These are phyloP conservation scores for Sporothrix brasiliensis DNA, from an alignment of 2,329 filamentous ascomycete genomes.

Conservation along the genomic window DNA sequence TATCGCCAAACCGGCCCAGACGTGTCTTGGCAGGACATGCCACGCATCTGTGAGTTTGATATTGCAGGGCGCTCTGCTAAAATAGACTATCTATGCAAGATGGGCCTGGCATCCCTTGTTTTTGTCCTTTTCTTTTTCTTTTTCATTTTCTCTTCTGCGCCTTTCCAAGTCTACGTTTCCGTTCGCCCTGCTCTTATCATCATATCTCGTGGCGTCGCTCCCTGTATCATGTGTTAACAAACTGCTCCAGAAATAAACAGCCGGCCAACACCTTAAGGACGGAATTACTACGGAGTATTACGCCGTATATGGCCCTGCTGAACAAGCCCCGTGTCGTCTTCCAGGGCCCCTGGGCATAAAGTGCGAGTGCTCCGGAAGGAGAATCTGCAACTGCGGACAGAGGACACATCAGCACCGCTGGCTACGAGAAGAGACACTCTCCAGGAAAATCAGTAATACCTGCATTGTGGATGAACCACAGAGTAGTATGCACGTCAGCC, in stretches of 20 bases:
- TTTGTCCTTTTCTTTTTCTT: neutral
- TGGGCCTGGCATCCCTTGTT: neutral
- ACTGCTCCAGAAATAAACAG: neutral
- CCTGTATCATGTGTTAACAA: neutral
- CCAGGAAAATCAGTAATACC: neutral
- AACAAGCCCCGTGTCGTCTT: no score
- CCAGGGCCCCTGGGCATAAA: no score
- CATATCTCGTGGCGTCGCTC: neutral
- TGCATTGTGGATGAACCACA: conserved; percentile 11
- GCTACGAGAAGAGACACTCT: neutral
- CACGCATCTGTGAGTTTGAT: neutral
- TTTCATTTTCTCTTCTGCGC: neutral
- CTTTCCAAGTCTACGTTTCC: neutral
- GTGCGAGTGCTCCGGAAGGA: neutral
- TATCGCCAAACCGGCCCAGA: conserved; percentile 4
- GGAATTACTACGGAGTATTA: neutral
- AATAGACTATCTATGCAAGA: neutral
- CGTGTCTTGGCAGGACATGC: conserved; percentile 11
- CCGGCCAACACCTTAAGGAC: conserved; percentile 4
- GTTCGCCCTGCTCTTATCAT: conserved; percentile 6
- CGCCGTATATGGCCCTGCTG: no score
- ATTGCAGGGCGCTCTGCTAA: conserved; percentile 21
- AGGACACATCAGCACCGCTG: neutral
- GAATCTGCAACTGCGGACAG: neutral
- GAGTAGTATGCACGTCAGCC: conserved; percentile 18